Evolutionary conservation across 1,139 yeast species (phyloP), one percentile per base, ranked within the genome.

Genomic region (Candida anutae): DNA sequence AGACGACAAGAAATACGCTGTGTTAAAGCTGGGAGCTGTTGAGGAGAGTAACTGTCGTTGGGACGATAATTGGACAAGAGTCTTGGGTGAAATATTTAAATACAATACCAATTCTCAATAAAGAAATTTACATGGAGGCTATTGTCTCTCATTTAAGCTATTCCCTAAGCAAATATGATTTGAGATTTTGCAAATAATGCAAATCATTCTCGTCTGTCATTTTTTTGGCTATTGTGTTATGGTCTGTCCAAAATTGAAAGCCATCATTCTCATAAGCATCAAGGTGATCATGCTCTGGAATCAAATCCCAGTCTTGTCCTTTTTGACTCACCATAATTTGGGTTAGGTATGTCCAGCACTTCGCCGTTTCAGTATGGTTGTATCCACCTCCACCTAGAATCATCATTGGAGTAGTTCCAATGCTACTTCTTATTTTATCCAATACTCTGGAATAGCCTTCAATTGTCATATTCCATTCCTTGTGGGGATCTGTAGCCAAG

Each of bases 331-430:
- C 32, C 3, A 65, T 40, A 2, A 48, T 43, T 36, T 57, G 66
- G 0, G 85, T 76, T 8, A 77, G 39, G 43, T 63, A 69, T 0
- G 83, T 58, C 74, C 83, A 77, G 37, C 77, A 73, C 32, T 82
- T 65, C 0, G 88, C 77, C 15, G 74, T 65, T 35, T 79, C 79
- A 1, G 63, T 48, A 34, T 68, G 72, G 37, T 78, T 74, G 44
- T 81, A 81, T 0, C 94, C 93, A 1, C 93, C 93, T 1, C 94
- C 93, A 1, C 93, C 90, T 1, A 81, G 55, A 5, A 81, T 37
- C 29, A 81, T 42, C 0, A 50, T 37, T 34, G 74, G 53, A 39
- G 63, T 25, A 16, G 38, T 10, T 24, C 41, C 43, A 40, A 59
- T 28, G 3, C 25, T 16, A 2, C 46, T 38, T 2, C 75, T 30